A percentile compares a stretch with the other conserved stretches of the same genome.
phyloP scores from a whole-genome alignment of 345 rosid species.

The Lepidium aucheri region DNA sequence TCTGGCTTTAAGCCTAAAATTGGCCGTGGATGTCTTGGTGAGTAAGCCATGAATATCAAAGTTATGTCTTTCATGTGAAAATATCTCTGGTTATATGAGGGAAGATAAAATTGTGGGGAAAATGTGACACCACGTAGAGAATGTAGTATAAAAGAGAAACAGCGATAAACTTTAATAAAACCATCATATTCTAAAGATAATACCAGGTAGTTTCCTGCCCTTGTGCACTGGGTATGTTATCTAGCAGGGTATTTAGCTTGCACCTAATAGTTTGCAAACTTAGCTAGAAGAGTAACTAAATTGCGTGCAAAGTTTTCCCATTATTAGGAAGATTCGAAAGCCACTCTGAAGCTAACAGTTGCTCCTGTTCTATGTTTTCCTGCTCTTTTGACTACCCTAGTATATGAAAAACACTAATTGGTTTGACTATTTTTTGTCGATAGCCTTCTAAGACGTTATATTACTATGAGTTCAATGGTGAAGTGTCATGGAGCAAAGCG shows the following conservation, averaged over 20 bases:
- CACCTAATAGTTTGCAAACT: neutral
- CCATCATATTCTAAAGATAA: neutral
- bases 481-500: conserved; percentile 53
- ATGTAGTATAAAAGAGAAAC: neutral
- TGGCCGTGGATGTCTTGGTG: conserved; percentile 95
- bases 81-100: neutral
- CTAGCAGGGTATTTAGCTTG: too few species aligned
- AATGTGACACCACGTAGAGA: neutral
- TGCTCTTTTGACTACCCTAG: neutral
- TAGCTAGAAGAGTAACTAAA: conserved; percentile 2
- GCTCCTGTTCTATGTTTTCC: neutral
- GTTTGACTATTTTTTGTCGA: neutral
- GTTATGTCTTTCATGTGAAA: conserved; percentile 3
- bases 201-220: conserved; percentile 98
- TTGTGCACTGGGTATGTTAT: conserved; percentile 95
- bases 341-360: neutral
- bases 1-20: conserved; percentile 86
- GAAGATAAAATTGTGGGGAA: neutral
- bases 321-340: neutral
- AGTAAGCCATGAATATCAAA: conserved; percentile 26
- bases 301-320: neutral
- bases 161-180: neutral
- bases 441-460: neutral
- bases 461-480: neutral
- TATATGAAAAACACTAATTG: neutral